These are phyloP conservation scores for Voacanga thouarsii DNA, from an alignment of 257 asterid genomes.

Conservation along the genomic window DNA sequence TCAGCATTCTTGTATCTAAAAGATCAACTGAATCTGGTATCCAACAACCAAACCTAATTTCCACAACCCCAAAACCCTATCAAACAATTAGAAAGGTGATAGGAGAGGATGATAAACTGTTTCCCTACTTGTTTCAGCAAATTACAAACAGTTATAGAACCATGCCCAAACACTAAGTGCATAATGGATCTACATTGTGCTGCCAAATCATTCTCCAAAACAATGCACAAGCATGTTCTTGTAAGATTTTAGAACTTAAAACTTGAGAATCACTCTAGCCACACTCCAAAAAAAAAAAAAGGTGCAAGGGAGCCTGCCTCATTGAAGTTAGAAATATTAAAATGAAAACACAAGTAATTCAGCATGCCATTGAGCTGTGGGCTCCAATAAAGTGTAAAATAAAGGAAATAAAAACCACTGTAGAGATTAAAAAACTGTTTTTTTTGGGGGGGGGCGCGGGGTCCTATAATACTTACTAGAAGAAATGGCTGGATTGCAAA, in stretches of 20 bases:
- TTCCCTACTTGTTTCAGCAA: background rate
- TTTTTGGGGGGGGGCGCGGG: no score
- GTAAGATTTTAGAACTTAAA: background rate
- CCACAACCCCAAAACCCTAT: background rate
- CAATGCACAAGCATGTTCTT: background rate
- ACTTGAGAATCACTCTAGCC: background rate
- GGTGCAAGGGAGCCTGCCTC: background rate
- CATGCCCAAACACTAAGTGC: background rate
- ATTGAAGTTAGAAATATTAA: background rate
- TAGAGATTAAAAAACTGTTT: background rate
- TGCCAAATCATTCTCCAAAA: background rate
- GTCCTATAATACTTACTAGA: slow-evolving; percentile 53
- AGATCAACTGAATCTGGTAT: background rate
- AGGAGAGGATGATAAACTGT: background rate
- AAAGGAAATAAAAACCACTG: background rate
- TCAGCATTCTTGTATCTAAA: background rate
- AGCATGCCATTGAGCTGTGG: background rate
- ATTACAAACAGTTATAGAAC: background rate
- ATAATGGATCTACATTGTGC: background rate
- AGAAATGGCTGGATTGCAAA: slow-evolving; percentile 66
- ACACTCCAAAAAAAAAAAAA: background rate
- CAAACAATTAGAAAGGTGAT: background rate
- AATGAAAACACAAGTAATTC: background rate
- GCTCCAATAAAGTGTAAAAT: background rate
- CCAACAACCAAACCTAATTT: background rate